Evolutionary conservation across 1,284 basidiomycete genomes (phyloP).

Genomic region (Malassezia furfur): DNA sequence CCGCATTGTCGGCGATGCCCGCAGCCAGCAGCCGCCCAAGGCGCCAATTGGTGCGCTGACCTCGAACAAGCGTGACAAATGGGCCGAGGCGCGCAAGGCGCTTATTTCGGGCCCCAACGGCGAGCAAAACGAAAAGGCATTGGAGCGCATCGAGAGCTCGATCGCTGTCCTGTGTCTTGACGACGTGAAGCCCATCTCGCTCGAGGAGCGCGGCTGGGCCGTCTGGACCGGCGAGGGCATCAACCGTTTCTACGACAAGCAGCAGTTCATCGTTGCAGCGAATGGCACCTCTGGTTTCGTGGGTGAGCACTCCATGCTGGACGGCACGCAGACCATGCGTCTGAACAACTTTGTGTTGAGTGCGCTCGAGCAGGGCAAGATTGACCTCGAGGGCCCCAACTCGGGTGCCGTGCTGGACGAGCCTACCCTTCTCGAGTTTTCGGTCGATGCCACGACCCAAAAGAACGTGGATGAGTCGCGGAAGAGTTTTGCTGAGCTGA

Average conservation of each 20-base stretch:
- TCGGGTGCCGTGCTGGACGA: constrained; percentile 53
- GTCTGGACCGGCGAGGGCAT: constrained; percentile 77
- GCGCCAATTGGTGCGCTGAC: constrained; percentile 71
- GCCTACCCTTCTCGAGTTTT: constrained; percentile 65
- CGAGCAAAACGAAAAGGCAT: constrained; percentile 57
- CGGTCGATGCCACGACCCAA: constrained; percentile 56
- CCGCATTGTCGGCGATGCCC: constrained; percentile 62
- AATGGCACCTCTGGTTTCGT: constrained; percentile 90
- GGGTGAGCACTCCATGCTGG: constrained; percentile 91
- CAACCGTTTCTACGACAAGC: constrained; percentile 96
- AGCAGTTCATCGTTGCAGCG: constrained; percentile 62
- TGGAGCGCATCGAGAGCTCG: constrained; percentile 80
- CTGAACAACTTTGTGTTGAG: constrained; percentile 89
- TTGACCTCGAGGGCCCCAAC: constrained; percentile 55
- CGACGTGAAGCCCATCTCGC: constrained; percentile 64
- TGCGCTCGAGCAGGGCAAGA: constrained; percentile 66
- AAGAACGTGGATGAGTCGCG: constrained; percentile 57
- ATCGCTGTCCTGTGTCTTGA: constrained; percentile 82
- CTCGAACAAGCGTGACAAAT: constrained; percentile 76
- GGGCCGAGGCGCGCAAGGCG: constrained; percentile 61
- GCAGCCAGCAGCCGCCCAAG: constrained; percentile 55
- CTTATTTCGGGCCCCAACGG: constrained; percentile 55
- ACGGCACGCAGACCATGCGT: constrained; percentile 87
- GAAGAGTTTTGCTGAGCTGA: constrained; percentile 65
- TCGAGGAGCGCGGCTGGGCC: constrained; percentile 61